Conservation (phyloP, 768 basidiomycete species). For the Leccinum uliginosum region DNA sequence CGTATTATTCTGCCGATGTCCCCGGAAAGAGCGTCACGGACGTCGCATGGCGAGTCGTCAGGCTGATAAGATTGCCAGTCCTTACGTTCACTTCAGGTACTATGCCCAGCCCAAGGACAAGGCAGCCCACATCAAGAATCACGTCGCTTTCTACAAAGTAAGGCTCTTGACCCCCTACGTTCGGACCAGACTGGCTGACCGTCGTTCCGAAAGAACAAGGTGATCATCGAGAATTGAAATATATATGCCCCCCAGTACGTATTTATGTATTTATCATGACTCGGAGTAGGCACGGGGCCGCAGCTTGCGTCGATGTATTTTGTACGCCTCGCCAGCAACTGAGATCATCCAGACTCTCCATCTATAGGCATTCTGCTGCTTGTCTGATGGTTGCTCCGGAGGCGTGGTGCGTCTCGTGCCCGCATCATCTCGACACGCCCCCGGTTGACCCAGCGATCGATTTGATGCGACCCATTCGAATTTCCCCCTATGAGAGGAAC, state of each 20-base stretch:
- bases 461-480: background rate
- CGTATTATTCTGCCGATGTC: constrained; percentile 59
- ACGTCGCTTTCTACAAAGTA: constrained; percentile 80
- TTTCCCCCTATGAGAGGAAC: background rate
- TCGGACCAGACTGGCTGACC: background rate
- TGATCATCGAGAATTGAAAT: constrained; percentile 16
- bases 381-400: background rate
- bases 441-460: background rate
- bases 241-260: background rate
- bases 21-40: constrained; percentile 49
- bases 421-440: too few species aligned
- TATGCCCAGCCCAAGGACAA: constrained; percentile 55
- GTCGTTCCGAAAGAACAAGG: constrained; percentile 16
- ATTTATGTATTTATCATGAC: background rate
- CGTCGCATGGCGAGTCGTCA: constrained; percentile 55
- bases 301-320: too few species aligned
- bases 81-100: constrained; percentile 43
- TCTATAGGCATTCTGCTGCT: background rate
- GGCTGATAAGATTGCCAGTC: background rate
- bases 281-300: background rate
- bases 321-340: too few species aligned
- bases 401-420: background rate
- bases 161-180: background rate
- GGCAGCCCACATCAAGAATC: constrained; percentile 59
- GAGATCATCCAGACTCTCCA: background rate